Evolutionary conservation across 768 basidiomycete species (phyloP).

Genomic region (Suillus hirtellus): DNA sequence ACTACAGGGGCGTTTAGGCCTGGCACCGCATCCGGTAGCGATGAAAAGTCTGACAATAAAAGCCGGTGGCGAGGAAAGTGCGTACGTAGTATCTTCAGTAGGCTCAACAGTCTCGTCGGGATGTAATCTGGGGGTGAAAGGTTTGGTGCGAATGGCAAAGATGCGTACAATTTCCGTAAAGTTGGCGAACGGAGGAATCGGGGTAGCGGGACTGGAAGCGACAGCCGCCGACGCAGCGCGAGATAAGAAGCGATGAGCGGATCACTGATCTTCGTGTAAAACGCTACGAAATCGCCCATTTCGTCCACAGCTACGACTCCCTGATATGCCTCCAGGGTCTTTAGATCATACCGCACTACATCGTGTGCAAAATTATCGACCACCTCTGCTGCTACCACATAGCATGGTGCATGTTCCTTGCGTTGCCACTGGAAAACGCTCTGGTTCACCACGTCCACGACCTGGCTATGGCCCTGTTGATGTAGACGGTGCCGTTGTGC

Average conservation of each 20-base stretch:
- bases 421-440: conserved; percentile 87
- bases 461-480: conserved; percentile 37
- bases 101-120: conserved; percentile 85
- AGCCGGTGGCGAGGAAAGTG: conserved; percentile 93
- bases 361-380: conserved; percentile 99
- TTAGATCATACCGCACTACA: conserved; percentile 84
- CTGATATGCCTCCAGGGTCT: conserved; percentile 80
- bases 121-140: conserved; percentile 86
- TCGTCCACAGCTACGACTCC: conserved; percentile 77
- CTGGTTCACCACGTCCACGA: conserved; percentile 67
- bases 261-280: conserved; percentile 85
- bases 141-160: conserved; percentile 89
- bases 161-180: conserved; percentile 63
- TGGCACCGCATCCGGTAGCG: conserved; percentile 81
- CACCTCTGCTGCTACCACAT: conserved; percentile 93
- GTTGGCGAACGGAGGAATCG: conserved; percentile 54
- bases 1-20: conserved; percentile 81
- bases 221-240: conserved; percentile 58
- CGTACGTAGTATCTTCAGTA: conserved; percentile 78
- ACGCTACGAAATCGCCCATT: conserved; percentile 77
- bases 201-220: conserved; percentile 58
- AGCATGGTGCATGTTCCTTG: conserved; percentile 81
- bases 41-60: conserved; percentile 89
- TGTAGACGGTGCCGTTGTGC: conserved; percentile 70
- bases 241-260: conserved; percentile 82